Conservation (phyloP, 2,329 filamentous ascomycete genomes). For the Penicillium sp. region DNA sequence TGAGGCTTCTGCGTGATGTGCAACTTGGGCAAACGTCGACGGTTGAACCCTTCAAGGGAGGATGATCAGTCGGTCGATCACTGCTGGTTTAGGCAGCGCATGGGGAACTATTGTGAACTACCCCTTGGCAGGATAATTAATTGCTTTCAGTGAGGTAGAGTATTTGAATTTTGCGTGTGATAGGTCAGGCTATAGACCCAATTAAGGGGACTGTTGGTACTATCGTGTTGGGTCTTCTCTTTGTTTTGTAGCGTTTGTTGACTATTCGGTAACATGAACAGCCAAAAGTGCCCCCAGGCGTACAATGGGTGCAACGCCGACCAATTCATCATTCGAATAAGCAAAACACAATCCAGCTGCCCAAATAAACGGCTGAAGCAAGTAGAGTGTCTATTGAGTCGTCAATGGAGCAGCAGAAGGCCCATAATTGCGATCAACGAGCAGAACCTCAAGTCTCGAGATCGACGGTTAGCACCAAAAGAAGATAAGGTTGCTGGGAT, state of each 20-base stretch:
- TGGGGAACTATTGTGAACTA: slow-evolving; percentile 13
- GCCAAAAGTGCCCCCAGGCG: neutral
- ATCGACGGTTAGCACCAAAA: slow-evolving; percentile 16
- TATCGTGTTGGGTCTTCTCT: neutral
- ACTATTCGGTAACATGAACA: neutral
- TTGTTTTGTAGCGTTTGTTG: neutral
- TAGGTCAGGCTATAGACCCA: slow-evolving; percentile 9
- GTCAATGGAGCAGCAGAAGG: neutral
- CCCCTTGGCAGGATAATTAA: slow-evolving; percentile 16
- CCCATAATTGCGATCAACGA: neutral
- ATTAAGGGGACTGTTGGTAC: slow-evolving; percentile 1
- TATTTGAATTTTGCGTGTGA: slow-evolving; percentile 12
- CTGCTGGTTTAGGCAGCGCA: slow-evolving; percentile 12
- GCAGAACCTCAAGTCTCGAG: neutral
- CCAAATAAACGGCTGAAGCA: neutral
- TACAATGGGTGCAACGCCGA: neutral
- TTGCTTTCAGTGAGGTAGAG: neutral
- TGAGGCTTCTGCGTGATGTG: slow-evolving; percentile 7
- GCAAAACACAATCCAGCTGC: neutral
- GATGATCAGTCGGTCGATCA: slow-evolving; percentile 20
- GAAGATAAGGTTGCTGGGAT: slow-evolving; percentile 26
- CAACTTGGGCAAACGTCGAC: slow-evolving; percentile 3
- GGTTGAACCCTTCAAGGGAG: slow-evolving; percentile 14
- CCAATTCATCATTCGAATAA: neutral
- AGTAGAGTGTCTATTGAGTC: too few species aligned